Evolutionary conservation across 2,329 filamentous ascomycete species (phyloP), one percentile per base, ranked within the genome.

Genomic region (Neonectria ditissima): DNA sequence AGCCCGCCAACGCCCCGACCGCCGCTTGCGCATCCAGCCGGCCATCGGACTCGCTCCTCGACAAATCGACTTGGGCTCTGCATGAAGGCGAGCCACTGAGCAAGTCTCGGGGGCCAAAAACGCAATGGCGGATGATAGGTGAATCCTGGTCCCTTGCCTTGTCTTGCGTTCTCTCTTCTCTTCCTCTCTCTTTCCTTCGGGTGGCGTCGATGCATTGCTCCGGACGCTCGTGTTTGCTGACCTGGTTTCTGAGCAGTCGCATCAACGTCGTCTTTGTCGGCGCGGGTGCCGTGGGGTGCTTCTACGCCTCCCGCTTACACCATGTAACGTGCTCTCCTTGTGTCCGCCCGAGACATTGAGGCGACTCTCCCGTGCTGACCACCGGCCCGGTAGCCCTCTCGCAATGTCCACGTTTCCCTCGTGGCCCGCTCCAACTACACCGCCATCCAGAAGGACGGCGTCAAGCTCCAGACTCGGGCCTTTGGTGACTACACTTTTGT

Each of bases 381-480:
- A 24, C 26, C 48, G 52, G 39, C 13, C 48, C 34, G 63, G 43
- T 62, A 86, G 84, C 84, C 84, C 9, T 72, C 75, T 14, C 76
- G 81, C 60, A 83, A 86, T 59, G 80, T 89, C 43, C 80, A 85
- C 61, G 87, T 91, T 53, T 92, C 91, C 5, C 86, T 92, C 47
- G 88, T 92, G 57, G 92, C 91, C 67, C 87, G 91, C 52, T 92
- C 91, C 43, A 93, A 93, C 80, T 93, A 91, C 81, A 77, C 81
- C 24, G 86, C 85, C 34, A 88, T 93, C 48, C 82, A 84, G 56
- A 77, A 80, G 10, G 79, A 83, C 24, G 91, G 91, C 50, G 90
- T 93, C 73, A 79, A 81, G 30, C 79, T 94, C 37, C 83, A 86
- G 54, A 92, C 90, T 5, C 87, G 85, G 53, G 84, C 86, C 55